Evolutionary conservation across 768 basidiomycete species (phyloP).

Genomic region (Pisolithus tinctorius): DNA sequence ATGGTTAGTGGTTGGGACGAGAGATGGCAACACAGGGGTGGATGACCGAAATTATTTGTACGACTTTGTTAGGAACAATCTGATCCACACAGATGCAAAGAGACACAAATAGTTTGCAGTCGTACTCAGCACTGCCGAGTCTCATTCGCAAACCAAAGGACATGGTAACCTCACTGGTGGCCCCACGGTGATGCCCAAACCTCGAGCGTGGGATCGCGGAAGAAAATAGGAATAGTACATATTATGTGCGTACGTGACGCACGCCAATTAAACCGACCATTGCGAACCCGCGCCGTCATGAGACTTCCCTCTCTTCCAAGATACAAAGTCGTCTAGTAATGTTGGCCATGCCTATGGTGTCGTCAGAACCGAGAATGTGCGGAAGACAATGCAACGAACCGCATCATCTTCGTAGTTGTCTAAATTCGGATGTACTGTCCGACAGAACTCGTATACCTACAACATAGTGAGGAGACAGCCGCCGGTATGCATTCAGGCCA

Average conservation of each 20-base stretch:
- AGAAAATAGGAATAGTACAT: too few relatives aligned
- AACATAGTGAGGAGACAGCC: background rate
- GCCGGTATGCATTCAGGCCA: background rate
- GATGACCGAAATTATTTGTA: too few relatives aligned
- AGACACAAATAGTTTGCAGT: too few relatives aligned
- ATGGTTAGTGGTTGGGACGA: too few relatives aligned
- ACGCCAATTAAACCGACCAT: background rate
- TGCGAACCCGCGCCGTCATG: slow-evolving; percentile 1
- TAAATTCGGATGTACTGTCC: slow-evolving; percentile 51
- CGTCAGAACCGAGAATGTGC: slow-evolving; percentile 2
- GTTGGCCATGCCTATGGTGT: slow-evolving; percentile 70
- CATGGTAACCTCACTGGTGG: too few relatives aligned
- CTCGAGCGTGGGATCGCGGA: too few relatives aligned
- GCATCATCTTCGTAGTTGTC: slow-evolving; percentile 71
- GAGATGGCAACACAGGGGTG: too few relatives aligned
- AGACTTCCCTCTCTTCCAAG: slow-evolving; percentile 45
- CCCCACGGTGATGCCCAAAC: too few relatives aligned
- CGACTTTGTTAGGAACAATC: too few relatives aligned
- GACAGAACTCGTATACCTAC: slow-evolving; percentile 74
- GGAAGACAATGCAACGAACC: slow-evolving; percentile 34
- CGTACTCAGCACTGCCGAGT: too few relatives aligned
- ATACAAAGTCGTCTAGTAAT: slow-evolving; percentile 70
- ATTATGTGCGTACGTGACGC: background rate
- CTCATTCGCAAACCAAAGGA: too few relatives aligned
- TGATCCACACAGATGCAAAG: too few relatives aligned